Base-by-base conservation (phyloP, 768 basidiomycete species). In the Kwoniella europaea region DNA sequence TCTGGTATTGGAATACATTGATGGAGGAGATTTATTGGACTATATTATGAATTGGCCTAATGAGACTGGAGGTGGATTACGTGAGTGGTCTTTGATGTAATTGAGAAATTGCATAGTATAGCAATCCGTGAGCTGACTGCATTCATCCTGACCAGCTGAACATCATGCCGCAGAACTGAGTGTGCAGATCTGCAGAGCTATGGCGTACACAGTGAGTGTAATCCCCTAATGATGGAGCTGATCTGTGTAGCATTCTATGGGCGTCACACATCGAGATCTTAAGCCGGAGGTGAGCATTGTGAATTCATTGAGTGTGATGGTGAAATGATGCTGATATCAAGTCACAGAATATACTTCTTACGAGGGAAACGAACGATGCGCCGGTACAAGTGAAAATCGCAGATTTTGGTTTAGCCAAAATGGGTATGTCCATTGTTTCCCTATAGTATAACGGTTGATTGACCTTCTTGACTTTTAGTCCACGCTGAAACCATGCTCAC, bases 361-460 rank as follows among this genome's bases (percentile, higher is more conserved):
- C 93, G 0, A 85, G 80, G 10, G 88, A 90, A 53, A 70, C 73
- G 15, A 44, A 62, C n/a, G 74, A 73, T 44, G 20, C 86, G 2
- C 91, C 91, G 0, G 91, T 91, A 0, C 83, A 85, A 1, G 89
- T 92, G 75, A 98, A 98, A 80, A 90, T 98, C 16, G 95, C 96
- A 2, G 96, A 98, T 83, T 99, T 97, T 80, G 96, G 96, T 3
- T 88, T 98, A 7, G 95, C 96, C 0, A 99, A 98, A 82, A 89
- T 91, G 63, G 66, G 73, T 74, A 16, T 64, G 73, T 59, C 2
- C 16, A 58, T 10, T 56, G 63, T 53, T 24, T 6, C 15, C n/a
- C 10, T 13, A 43, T 9, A 12, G 15, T 63, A 27, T 22, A 29
- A n/a, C 18, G 35, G n/a, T 9, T 27, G 66, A 16, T 44, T 60